Evolutionary conservation across 2,329 filamentous ascomycete species (phyloP), one percentile per base, ranked within the genome.

Genomic region (Aspergillus udagawae): DNA sequence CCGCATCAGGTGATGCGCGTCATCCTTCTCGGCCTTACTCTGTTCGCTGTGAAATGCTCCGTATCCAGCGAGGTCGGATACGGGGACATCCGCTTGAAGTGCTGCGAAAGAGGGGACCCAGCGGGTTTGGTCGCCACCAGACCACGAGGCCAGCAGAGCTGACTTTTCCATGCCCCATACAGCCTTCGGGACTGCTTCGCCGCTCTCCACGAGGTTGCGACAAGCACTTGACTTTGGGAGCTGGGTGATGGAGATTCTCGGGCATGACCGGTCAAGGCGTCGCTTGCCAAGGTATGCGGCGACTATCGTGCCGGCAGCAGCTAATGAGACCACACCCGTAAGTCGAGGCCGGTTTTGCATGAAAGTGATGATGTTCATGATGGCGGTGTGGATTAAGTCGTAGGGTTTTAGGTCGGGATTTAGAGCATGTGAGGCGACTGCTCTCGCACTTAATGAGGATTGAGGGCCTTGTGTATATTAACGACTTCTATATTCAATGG

Each of bases 61-160:
- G 27, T 17, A 61, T 27, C 50, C 47, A 50, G 25, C 51, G 7
- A 57, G 52, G 2, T 27, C 29, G 7, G 51, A 47, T 2, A 57
- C 10, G 7, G 55, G 55, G 1, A 57, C 32, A 9, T 57, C 55
- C 20, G 25, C 52, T 21, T 57, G 52, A 5, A 54, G 23, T 3
- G 55, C 55, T 4, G 35, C 47, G 41, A 51, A 54, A 12, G 52
- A 54, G 17, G 55, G 21, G 21, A 57, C 38, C 51, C 55, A 57
- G 47, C 51, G 47, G 2, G 42, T 49, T 54, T 57, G 42, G 4
- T 44, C 4, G 6, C 21, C 27, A 23, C 23, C 38, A 10, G 55
- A 35, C 51, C 52, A 51, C 10, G 20, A 8, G 9, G 55, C 45
- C 10, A 57, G 41, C 35, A 42, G 38, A 42, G 38, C 38, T 6